Base-by-base conservation (phyloP, 805 yeast species). In the Cyberlindnera lachancei region DNA sequence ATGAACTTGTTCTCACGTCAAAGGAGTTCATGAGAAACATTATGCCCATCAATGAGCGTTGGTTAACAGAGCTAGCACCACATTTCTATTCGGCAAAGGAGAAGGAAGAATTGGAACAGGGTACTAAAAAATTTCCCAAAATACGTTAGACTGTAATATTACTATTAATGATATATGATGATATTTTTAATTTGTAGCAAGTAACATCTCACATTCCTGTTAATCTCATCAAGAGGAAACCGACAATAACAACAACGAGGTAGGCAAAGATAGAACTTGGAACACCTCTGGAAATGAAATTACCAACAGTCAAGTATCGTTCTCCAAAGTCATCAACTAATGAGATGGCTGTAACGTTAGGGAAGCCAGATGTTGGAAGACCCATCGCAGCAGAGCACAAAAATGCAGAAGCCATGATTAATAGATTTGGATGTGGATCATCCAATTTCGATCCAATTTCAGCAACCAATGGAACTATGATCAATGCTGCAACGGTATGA, bases 381-480 rank as follows among this genome's bases (percentile, higher is more conserved):
- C 96, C 97, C 97, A 92, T 92, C 3, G 97, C 98, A 23, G 83
- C 79, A 0, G 97, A 90, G 49, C 96, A 85, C 40, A 92, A 63
- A 34, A 75, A 50, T 0, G 79, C 74, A 4, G 76, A 59, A 5
- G 65, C 58, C 77, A 75, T 70, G 29, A 92, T 80, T 45, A 92
- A 63, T 28, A 90, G 52, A 41, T 87, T 70, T 22, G 97, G 95
- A 57, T 85, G 96, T 13, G 95, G 92, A 19, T 74, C 75, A 15
- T 66, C 63, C 55, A 83, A 55, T 25, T 73, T 64, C 25, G 75
- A 65, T n/a, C 97, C 98, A 35, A 92, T 79, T 50, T 88, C 92
- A 14, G 83, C 76, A 49, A 92, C 88, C 39, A 92, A 64, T 8
- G 98, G 98, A 27, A 90, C 75, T 32, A 90, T 74, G 37, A 92